These are phyloP conservation scores for Metschnikowia reukaufii DNA, from an alignment of 805 yeast species.

Conservation along the genomic window DNA sequence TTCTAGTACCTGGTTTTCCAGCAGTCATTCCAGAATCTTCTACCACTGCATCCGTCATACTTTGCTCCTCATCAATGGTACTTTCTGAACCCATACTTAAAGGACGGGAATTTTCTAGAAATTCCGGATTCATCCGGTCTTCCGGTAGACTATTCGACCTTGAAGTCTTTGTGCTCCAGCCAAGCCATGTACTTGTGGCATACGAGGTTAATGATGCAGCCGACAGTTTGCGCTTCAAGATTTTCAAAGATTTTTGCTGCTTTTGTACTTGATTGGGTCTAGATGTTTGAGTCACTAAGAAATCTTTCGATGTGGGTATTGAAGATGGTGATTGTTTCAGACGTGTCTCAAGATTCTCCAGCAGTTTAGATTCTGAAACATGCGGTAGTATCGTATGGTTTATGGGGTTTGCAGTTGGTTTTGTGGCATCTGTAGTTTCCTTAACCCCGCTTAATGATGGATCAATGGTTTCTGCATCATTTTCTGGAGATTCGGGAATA, in stretches of 20 bases:
- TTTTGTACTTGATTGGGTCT: background rate
- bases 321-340: background rate
- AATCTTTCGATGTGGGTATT: background rate
- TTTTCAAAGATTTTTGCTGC: background rate
- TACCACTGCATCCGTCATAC: background rate
- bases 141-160: slow-evolving; percentile 11
- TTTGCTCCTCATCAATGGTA: background rate
- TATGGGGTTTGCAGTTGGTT: background rate
- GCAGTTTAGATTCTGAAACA: background rate
- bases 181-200: slow-evolving; percentile 24
- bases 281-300: background rate
- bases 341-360: background rate
- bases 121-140: too few relatives aligned
- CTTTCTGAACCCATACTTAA: background rate
- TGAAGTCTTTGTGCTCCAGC: slow-evolving; percentile 23
- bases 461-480: background rate
- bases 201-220: slow-evolving; percentile 25
- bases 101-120: background rate
- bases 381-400: background rate
- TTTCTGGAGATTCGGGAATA: background rate
- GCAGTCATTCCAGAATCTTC: background rate
- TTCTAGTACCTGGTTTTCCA: background rate
- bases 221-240: slow-evolving; percentile 22
- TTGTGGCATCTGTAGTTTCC: background rate
- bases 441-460: background rate